A percentile compares a stretch with the other conserved stretches of the same genome.
Conservation (phyloP, 495 filamentous ascomycete genomes). For the Penicillium waksmanii region DNA sequence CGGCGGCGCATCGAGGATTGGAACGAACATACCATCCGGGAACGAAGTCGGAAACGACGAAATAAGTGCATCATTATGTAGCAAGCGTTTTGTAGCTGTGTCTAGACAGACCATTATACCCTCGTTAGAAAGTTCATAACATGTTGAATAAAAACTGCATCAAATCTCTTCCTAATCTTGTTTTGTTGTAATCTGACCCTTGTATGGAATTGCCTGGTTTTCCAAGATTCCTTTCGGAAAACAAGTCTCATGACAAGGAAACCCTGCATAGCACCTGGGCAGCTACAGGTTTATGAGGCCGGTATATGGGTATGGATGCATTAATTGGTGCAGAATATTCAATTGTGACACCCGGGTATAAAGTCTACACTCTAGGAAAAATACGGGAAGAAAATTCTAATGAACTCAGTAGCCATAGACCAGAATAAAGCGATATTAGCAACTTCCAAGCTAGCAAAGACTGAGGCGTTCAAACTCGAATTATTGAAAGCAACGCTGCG, state of each 20-base stretch:
- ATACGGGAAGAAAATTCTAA: too few relatives aligned
- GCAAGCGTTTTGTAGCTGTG: slow-evolving; percentile 11
- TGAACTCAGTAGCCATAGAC: too few relatives aligned
- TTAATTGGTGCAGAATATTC: too few relatives aligned
- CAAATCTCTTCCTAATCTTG: not conserved
- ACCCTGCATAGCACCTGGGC: too few relatives aligned
- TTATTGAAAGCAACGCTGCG: not conserved
- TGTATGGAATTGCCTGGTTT: too few relatives aligned
- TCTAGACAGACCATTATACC: slow-evolving; percentile 15
- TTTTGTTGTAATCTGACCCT: not conserved
- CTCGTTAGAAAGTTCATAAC: slow-evolving; percentile 16
- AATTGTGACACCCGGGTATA: too few relatives aligned
- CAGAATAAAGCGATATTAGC: not conserved
- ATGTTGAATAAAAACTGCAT: not conserved
- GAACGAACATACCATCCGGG: slow-evolving; percentile 49
- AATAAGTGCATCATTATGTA: slow-evolving; percentile 48
- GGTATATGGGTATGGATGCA: too few relatives aligned
- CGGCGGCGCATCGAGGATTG: slow-evolving; percentile 48
- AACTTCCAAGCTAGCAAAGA: not conserved
- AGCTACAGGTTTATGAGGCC: too few relatives aligned
- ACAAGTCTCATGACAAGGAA: too few relatives aligned
- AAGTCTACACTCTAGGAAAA: too few relatives aligned
- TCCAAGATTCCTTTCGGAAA: too few relatives aligned
- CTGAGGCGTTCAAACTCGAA: not conserved
- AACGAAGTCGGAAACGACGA: slow-evolving; percentile 37